phyloP scores from a whole-genome alignment of 2,329 filamentous ascomycete species.

The Colletotrichum australisinense region DNA sequence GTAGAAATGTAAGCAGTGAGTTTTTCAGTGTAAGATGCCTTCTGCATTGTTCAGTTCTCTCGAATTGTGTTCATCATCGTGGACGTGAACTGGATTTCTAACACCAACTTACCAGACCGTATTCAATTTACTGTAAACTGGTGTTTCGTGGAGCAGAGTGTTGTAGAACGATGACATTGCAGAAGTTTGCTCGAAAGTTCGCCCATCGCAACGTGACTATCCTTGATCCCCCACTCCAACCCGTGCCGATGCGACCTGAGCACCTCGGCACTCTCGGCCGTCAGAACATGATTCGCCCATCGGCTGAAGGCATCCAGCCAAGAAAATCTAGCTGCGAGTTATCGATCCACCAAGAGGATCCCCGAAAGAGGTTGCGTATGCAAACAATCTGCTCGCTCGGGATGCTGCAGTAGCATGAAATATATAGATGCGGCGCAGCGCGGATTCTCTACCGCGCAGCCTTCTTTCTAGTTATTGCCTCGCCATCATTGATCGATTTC shows the following conservation, averaged over 20 bases:
- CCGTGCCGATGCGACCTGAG: not conserved
- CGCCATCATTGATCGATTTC: not conserved
- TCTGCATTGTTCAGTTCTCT: not conserved
- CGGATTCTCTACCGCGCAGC: too few relatives aligned
- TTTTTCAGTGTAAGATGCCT: not conserved
- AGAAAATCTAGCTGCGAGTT: not conserved
- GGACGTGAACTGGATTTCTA: not conserved
- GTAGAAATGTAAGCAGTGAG: not conserved
- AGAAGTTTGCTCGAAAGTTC: not conserved
- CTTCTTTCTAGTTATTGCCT: not conserved
- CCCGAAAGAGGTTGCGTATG: constrained; percentile 1
- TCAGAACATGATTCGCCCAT: not conserved
- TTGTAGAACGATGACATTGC: not conserved
- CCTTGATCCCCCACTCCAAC: not conserved
- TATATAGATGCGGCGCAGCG: not conserved
- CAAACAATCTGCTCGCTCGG: not conserved
- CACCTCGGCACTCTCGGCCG: constrained; percentile 20
- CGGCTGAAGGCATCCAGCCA: not conserved
- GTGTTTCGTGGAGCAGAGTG: too few relatives aligned
- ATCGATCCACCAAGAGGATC: constrained; percentile 7
- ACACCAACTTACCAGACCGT: too few relatives aligned
- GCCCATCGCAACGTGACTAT: not conserved
- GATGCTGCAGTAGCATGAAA: not conserved
- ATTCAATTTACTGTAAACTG: not conserved
- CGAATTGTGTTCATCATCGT: not conserved